Percentiles rank a stretch among this genome's conserved stretches.
phyloP scores from a whole-genome alignment of 176 grass and related monocot species.

The Lolium perenne region DNA sequence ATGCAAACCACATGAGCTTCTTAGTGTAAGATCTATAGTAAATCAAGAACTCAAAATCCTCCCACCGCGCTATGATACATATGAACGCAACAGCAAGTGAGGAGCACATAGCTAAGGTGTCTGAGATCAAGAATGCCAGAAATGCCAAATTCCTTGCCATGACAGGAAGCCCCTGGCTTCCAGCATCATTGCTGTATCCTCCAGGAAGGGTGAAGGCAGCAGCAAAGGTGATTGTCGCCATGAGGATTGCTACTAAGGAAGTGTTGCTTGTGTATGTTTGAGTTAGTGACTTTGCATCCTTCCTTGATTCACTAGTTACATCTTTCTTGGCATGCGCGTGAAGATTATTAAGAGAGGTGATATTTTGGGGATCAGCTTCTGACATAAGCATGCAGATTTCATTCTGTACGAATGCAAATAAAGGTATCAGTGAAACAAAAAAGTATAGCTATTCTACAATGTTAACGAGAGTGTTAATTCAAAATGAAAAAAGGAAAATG shows the following conservation, averaged over 20 bases:
- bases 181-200: constrained; percentile 13
- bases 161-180: constrained; percentile 32
- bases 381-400: constrained; percentile 21
- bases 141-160: constrained; percentile 28
- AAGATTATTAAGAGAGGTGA: not conserved
- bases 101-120: constrained; percentile 30
- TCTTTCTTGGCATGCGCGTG: not conserved
- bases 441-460: not conserved
- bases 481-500: not conserved
- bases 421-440: not conserved
- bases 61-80: constrained; percentile 36
- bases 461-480: not conserved
- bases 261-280: constrained; percentile 43
- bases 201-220: constrained; percentile 28
- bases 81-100: constrained; percentile 26
- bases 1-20: constrained; percentile 41
- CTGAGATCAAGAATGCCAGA: constrained; percentile 26
- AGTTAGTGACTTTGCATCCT: constrained; percentile 26
- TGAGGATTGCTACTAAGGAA: constrained; percentile 36
- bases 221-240: constrained; percentile 26
- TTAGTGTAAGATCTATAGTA: constrained; percentile 33
- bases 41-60: constrained; percentile 38
- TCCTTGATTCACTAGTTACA: constrained; percentile 1
- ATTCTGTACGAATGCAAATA: not conserved
- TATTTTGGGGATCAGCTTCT: constrained; percentile 6